These are phyloP conservation scores for Alloteropsis angusta DNA, from an alignment of 202 grass and related monocot genomes.

Conservation along the genomic window DNA sequence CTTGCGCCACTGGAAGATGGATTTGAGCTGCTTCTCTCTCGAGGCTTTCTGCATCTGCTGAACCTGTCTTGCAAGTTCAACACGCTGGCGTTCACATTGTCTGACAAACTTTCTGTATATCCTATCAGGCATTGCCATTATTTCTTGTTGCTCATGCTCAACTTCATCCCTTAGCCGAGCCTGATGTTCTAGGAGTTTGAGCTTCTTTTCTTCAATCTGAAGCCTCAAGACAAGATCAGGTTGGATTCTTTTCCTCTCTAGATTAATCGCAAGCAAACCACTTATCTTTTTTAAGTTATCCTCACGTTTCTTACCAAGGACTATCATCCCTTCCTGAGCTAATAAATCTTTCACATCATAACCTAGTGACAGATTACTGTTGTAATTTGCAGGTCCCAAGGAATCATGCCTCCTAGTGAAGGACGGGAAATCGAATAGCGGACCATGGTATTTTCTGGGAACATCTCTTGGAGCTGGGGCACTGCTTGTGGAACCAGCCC, in stretches of 20 bases:
- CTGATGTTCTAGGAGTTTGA: slow-evolving; percentile 80
- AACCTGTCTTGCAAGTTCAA: slow-evolving; percentile 73
- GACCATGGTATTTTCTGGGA: slow-evolving; percentile 88
- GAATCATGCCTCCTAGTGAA: slow-evolving; percentile 93
- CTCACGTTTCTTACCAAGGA: slow-evolving; percentile 75
- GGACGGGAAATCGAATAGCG: slow-evolving; percentile 88
- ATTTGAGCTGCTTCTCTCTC: slow-evolving; percentile 93
- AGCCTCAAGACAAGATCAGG: slow-evolving; percentile 91
- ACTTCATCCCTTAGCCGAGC: slow-evolving; percentile 82
- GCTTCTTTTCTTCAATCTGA: slow-evolving; percentile 98
- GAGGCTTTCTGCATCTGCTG: slow-evolving; percentile 75
- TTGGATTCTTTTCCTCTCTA: slow-evolving; percentile 85
- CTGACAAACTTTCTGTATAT: slow-evolving; percentile 91
- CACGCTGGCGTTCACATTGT: slow-evolving; percentile 83
- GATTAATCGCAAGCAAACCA: slow-evolving; percentile 78
- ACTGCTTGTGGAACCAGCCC: slow-evolving; percentile 42
- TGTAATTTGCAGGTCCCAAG: slow-evolving; percentile 62
- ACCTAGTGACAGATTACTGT: slow-evolving; percentile 62
- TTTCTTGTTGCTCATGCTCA: slow-evolving; percentile 96
- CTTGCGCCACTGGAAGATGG: slow-evolving; percentile 87
- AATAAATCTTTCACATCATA: slow-evolving; percentile 95
- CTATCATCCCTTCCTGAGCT: slow-evolving; percentile 62
- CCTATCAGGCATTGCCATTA: slow-evolving; percentile 94
- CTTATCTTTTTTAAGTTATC: slow-evolving; percentile 95
- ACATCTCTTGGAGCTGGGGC: slow-evolving; percentile 50